Conservation (phyloP, 2,329 filamentous ascomycete genomes). For the Aspergillus viridinutans region DNA sequence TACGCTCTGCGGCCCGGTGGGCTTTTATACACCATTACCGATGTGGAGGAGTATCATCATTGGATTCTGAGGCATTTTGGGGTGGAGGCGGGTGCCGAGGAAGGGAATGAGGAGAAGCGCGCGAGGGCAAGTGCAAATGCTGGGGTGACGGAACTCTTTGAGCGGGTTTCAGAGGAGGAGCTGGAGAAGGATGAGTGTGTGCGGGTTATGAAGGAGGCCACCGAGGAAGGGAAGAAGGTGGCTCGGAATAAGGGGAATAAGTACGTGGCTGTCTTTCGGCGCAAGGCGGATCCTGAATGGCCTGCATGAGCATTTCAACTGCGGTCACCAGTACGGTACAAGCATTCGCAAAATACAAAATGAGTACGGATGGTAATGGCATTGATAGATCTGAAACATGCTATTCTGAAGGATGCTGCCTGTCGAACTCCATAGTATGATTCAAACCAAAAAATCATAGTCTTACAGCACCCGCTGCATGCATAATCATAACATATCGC, state of each 20-base stretch:
- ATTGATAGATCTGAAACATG: not conserved
- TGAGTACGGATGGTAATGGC: too few species aligned
- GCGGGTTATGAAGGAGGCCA: conserved; percentile 66
- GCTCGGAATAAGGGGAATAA: conserved; percentile 84
- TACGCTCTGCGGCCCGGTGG: conserved; percentile 80
- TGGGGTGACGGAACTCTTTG: conserved; percentile 61
- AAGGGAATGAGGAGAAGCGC: conserved; percentile 70
- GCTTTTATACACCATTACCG: conserved; percentile 91
- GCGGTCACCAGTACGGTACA: too few species aligned
- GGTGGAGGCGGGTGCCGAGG: conserved; percentile 54
- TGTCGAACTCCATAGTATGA: not conserved
- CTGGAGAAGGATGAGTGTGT: conserved; percentile 57
- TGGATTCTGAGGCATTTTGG: conserved; percentile 92
- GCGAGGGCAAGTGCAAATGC: conserved; percentile 66
- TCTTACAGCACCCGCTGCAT: not conserved
- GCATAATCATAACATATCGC: not conserved
- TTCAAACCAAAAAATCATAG: not conserved
- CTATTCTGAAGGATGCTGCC: not conserved
- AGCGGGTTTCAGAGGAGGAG: conserved; percentile 60
- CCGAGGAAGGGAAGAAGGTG: conserved; percentile 97
- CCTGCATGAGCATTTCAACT: conserved; percentile 13
- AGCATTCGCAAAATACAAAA: too few species aligned
- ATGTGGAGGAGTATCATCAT: conserved; percentile 86
- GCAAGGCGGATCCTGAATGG: conserved; percentile 77
- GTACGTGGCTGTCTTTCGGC: conserved; percentile 82